Base-by-base conservation (phyloP, 192 early-diverging fungal species). In the Oehlia diaphana region DNA sequence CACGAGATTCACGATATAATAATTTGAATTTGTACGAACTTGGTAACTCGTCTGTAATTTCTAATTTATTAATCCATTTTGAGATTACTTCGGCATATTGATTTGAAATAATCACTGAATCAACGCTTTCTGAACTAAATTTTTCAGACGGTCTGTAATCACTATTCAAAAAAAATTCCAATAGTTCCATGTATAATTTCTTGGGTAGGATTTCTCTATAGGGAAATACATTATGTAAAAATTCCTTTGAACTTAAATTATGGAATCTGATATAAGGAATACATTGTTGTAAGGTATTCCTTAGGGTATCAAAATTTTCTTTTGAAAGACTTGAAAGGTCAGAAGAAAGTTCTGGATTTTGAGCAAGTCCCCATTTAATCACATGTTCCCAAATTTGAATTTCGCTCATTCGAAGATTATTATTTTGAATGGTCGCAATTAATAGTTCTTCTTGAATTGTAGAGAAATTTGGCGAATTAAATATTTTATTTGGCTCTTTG, bases 331-430 rank as follows among this genome's bases (percentile, higher is more conserved):
- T 16, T 8, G 21, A 12, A 19, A 10, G 13, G 1, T 61, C 28
- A 33, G 12, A 8, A 16, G 26, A 4, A n/a, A 74, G 26, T 28
- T 33, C 33, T 2, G 44, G 10, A 58, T n/a, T 62, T 14, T 74
- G 44, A 19, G 72, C 53, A 58, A 62, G 19, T 62, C 72, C 72
- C 72, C 72, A 74, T 58, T 9, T 61, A 8, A 74, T n/a, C 6
- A 33, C 33, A 61, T 61, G 10, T 19, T 50, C 53, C 72, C 72
- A 74, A 21, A 74, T 12, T 58, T 53, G 10, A 14, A n/a, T 26
- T 58, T 74, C 72, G 19, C 26, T 12, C 49, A 74, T 74, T 58
- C 35, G 26, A 23, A 74, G 21, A 58, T 74, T 23, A 61, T 74
- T 26, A 31, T 33, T 21, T 61, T 14, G 3, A 31, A 74, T 23